Evolutionary conservation across 1,284 basidiomycete species (phyloP), one percentile per base, ranked within the genome.

Genomic region (Pseudomicrostroma phylloplanum): DNA sequence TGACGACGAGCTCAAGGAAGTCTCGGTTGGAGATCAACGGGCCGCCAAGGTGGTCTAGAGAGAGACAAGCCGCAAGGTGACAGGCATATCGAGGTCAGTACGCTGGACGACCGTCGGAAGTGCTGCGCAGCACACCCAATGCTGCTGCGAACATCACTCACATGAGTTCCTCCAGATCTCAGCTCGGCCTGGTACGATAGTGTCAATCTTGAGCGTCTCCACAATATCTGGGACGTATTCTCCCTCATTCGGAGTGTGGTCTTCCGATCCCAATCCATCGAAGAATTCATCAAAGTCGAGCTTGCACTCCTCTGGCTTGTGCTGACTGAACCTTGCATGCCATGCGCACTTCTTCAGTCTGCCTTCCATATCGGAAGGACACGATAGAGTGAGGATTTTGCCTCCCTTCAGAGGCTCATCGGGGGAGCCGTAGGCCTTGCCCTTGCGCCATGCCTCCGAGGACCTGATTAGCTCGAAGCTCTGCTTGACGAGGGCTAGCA

Each of bases 1-100:
- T 71, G 15, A 77, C 30, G 0, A 77, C 63, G 56, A 75, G 68
- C 67, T 75, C 66, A 8, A 74, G 63, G 64, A 77, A 77, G 64
- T 77, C 75, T 25, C 75, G 62, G 58, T 76, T 67, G 39, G 70
- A 56, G 6, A 68, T 72, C 17, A 70, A 60, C 57, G 30, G 30
- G 30, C 30, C 30, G 9, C 30, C 26, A 23, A 25, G 30, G 15
- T 60, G 53, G 41, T 36, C 26, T 39, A 49, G 42, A 49, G 39
- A 11, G 12, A 2, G 46, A 11, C 51, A 21, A 21, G 9, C 11
- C 36, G 15, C n/a, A 57, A 49, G 25, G n/a, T 19, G 13, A n/a
- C 17, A 21, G 42, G 42, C 41, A 30, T 30, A 59, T 42, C 11
- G 15, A 36, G 3, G 30, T 36, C 30, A 36, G 30, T 36, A 3